Base-by-base conservation (phyloP, 2,329 filamentous ascomycete genomes). In the Lachnellula subtilissima region DNA sequence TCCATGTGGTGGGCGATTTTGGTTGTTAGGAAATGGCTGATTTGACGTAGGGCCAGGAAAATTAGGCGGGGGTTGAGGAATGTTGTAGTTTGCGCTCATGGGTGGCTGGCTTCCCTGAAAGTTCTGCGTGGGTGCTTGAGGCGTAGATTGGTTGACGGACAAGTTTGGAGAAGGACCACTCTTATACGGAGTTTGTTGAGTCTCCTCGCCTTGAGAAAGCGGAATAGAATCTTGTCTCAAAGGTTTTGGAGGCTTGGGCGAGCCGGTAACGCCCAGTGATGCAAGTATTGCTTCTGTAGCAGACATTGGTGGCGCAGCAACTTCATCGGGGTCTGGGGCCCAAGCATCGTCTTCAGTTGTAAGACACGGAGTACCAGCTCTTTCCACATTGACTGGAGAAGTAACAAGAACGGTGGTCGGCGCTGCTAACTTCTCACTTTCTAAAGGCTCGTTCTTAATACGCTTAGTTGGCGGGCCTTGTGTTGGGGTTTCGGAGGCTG, bases 211-310 rank as follows among this genome's bases (percentile, higher is more conserved):
- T 32, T 32, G 28, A 32, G 28, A 32, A 32, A 32, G 28, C 28
- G 28, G 28, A 32, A 32, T 9, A 11, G 28, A 32, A 11, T 62
- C 54, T 50, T 55, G 42, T 3, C 56, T 58, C 12, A 66, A 58
- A 39, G 70, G 70, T 50, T 73, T 73, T 35, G 71, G 64, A 37
- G 70, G 70, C 52, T 73, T 73, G 36, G 71, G 63, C 37, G 61
- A 55, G 25, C 71, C 71, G 35, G 69, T 68, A 17, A 72, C 71
- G 37, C 70, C 71, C 12, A 73, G 55, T 43, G 69, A 67, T 54
- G 69, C 69, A 55, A 73, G 65, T 40, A 67, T 55, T 25, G 65
- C 65, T 54, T 70, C 68, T 12, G 63, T 68, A 15, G 66, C 61
- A 58, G 42, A 23, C n/a, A 50, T 17, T 14, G 54, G 40, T 9